Base-by-base conservation (phyloP, 2,329 filamentous ascomycete genomes). In the Colletotrichum sp. region DNA sequence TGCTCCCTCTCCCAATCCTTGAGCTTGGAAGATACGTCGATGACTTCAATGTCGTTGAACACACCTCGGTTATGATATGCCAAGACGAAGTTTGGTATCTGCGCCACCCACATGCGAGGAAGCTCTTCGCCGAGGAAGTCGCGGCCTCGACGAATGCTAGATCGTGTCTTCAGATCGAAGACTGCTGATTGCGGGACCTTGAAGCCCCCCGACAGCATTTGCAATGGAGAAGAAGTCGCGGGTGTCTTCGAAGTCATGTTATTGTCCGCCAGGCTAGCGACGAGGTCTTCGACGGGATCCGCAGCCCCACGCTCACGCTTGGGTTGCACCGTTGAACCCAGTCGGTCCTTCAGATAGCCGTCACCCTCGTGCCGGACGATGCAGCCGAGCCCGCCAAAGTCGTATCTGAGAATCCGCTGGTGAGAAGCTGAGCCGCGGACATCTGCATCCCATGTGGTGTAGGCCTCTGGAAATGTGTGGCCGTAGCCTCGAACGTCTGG, bases 401-500 rank as follows among this genome's bases (percentile, higher is more conserved):
- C 75, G 76, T 94, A 94, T 5, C 83, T 82, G 1, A 94, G 78
- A 9, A 94, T 79, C 3, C 93, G 87, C 79, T 95, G 92, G 76
- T 95, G 91, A 0, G 91, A 91, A 2, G 83, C 83, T 0, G 92
- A 94, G 0, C 86, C 85, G 61, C 85, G 87, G 1, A 91, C 88
- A 1, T 86, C 87, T 0, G 78, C 13, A 12, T 90, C 88, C 92
- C 93, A 94, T 0, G 87, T 90, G 0, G 93, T 95, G 79, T 94
- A 92, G 1, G 87, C 86, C 64, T 94, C 91, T 0, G 91, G 91
- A 77, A 95, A 95, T 0, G 90, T 88, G 78, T 94, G 92, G 0
- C 93, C 93, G 78, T 87, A 94, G 0, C 93, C 93, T 18, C 78
- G 78, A 0, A 94, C 83, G n/a, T 86, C 86, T 0, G 83, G 78